Conservation (phyloP, 2,329 filamentous ascomycete species). For the Exophiala sp. region DNA sequence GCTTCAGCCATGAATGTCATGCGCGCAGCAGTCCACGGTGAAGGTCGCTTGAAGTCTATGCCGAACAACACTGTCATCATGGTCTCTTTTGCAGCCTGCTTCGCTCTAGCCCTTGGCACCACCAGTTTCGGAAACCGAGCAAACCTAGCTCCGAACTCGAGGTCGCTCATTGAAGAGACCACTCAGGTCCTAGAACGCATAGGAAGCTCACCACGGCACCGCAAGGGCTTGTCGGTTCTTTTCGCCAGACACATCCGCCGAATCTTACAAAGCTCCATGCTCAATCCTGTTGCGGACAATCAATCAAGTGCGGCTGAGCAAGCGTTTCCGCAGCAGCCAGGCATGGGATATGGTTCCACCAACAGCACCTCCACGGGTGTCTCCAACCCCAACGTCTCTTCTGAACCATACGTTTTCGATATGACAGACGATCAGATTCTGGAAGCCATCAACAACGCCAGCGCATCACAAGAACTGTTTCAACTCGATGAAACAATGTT, state of each 20-base stretch:
- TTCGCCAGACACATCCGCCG: conserved; percentile 55
- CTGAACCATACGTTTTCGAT: conserved; percentile 34
- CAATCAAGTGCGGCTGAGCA: background rate
- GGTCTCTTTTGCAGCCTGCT: conserved; percentile 72
- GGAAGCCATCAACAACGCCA: conserved; percentile 62
- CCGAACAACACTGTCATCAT: conserved; percentile 76
- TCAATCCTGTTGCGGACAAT: conserved; percentile 12
- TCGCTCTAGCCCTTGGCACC: conserved; percentile 60
- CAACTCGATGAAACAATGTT: conserved; percentile 59
- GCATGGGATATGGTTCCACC: conserved; percentile 2
- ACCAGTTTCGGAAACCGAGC: conserved; percentile 54
- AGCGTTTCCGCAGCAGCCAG: conserved; percentile 1
- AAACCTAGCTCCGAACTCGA: conserved; percentile 60
- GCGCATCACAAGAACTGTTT: conserved; percentile 43
- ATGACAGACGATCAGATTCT: conserved; percentile 69
- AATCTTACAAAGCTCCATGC: conserved; percentile 24
- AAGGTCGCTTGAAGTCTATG: conserved; percentile 68
- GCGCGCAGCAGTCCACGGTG: conserved; percentile 69
- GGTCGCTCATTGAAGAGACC: conserved; percentile 64
- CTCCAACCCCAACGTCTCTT: conserved; percentile 5
- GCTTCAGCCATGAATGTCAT: conserved; percentile 72
- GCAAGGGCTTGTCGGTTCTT: conserved; percentile 62
- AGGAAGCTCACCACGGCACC: conserved; percentile 61
- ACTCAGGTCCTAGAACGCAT: conserved; percentile 67
- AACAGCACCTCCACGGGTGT: background rate